Base-by-base conservation (phyloP, 176 grass and related monocot genomes). In the Oryza punctata region DNA sequence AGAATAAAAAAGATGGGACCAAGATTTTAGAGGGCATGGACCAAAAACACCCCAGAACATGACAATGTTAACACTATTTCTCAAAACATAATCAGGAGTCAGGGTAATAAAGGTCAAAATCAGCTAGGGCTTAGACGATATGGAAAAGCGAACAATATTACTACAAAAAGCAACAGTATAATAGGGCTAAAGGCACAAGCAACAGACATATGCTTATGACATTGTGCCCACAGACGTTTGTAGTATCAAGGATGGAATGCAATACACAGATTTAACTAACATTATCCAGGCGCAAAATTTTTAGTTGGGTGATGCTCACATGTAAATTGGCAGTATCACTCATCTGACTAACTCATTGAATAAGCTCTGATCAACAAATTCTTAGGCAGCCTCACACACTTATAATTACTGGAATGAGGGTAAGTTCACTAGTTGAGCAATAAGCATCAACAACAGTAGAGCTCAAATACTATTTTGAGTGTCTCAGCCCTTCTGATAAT, bases 91-190 rank as follows among this genome's bases (percentile, higher is more conserved):
- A 46, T 1, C 21, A 61, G 2, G 57, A 67, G 73, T 35, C 46
- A 75, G 73, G 37, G 33, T 68, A 47, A 52, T 41, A 78, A 78
- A 77, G 72, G 27, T 32, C 44, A 23, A 32, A 84, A 84, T 41
- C 68, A 73, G 25, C 63, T 45, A 76, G 63, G 54, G 65, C 18
- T 43, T 52, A 78, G 33, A 40, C 71, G 44, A 66, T n/a, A 30
- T 37, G n/a, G 46, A 76, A 85, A 78, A 69, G 46, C 49, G 69
- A 72, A 44, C 78, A 64, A 85, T 30, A 72, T 44, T 33, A 88
- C 35, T 13, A 46, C 14, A n/a, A 68, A 74, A 29, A 63, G 19
- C 10, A 23, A 40, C 16, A 69, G 63, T 69, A 75, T 61, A 69
- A 49, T 18, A 67, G 37, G 43, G 71, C 23, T 70, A 63, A 41